Evolutionary conservation across 106 monocot species (phyloP), one percentile per base, ranked within the genome.

Genomic region (Chionographis japonica): DNA sequence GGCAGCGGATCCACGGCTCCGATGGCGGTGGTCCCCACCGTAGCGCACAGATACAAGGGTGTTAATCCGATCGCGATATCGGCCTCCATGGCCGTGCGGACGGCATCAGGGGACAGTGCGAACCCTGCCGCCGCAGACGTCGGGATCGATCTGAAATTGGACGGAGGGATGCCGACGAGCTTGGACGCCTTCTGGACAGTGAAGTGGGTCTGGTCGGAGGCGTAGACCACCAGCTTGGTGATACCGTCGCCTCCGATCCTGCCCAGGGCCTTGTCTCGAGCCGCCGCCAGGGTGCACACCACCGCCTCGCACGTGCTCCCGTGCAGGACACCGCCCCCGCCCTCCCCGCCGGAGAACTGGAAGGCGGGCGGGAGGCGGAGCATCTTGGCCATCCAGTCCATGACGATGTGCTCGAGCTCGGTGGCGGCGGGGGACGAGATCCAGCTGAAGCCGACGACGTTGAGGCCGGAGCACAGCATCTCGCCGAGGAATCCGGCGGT

Each of bases 181-280:
- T 75, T 72, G 9, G 72, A 63, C 0, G 79, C 71, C 72, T 84
- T 84, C 37, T 75, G 74, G 16, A 78, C 67, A 2, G 83, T 80
- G 40, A 68, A 77, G 53, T 88, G 83, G 4, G 83, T 88, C 59
- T 88, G 87, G 63, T 88, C 87, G 56, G 87, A 88, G 60, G 71
- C 79, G 62, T 87, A 87, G 61, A 83, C 77, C 2, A 74, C 67
- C 67, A 87, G 64, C 61, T 72, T 71, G 27, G 52, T 46, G 36
- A 84, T 84, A 4, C 60, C 66, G 12, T 53, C 64, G 12, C 68
- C 20, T 0, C 78, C 74, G 3, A 64, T 35, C 75, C 65, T 58
- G 14, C 18, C 58, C 50, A 87, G 52, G n/a, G 63, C 71, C 8
- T 38, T 58, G 41, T 86, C 81, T 4, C 85, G 54, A 14, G 85